Conservation (phyloP, 164 flowering plant species). For the Amborella trichopoda region DNA sequence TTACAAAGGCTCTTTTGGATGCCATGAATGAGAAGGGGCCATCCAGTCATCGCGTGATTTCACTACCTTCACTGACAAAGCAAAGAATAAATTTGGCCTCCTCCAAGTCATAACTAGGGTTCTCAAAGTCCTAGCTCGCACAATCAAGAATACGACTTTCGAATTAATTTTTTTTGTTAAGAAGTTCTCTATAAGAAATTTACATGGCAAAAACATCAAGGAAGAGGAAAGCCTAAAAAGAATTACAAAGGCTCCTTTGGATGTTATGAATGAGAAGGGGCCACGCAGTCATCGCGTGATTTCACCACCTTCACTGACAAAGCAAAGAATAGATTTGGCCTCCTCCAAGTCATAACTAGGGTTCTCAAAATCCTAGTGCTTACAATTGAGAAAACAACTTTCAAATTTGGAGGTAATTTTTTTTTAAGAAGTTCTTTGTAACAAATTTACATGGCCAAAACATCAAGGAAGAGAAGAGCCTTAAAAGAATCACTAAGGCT, state of each 20-base stretch:
- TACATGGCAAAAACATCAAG: constrained; percentile 30
- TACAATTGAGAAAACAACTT: constrained; percentile 24
- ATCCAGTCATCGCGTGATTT: constrained; percentile 11
- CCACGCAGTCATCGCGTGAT: constrained; percentile 11
- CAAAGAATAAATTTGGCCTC: constrained; percentile 34
- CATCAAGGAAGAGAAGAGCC: constrained; percentile 20
- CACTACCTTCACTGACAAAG: constrained; percentile 28
- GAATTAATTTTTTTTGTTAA: constrained; percentile 32
- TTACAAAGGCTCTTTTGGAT: constrained; percentile 31
- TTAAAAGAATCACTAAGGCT: constrained; percentile 33
- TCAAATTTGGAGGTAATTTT: constrained; percentile 34
- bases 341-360: constrained; percentile 35
- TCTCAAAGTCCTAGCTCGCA: constrained; percentile 33
- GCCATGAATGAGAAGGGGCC: too few relatives aligned
- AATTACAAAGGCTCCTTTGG: constrained; percentile 31
- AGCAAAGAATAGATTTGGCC: constrained; percentile 34
- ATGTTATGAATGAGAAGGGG: constrained; percentile 32
- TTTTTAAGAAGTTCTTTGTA: constrained; percentile 28
- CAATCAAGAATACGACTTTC: constrained; percentile 28
- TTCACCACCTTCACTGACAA: constrained; percentile 28
- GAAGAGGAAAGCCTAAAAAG: constrained; percentile 20
- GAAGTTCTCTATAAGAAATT: constrained; percentile 31
- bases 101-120: constrained; percentile 38
- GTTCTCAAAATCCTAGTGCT: constrained; percentile 39
- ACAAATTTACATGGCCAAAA: constrained; percentile 31